Conservation (phyloP, 179 eudicot species). For the Sideroxylon spinosum region DNA sequence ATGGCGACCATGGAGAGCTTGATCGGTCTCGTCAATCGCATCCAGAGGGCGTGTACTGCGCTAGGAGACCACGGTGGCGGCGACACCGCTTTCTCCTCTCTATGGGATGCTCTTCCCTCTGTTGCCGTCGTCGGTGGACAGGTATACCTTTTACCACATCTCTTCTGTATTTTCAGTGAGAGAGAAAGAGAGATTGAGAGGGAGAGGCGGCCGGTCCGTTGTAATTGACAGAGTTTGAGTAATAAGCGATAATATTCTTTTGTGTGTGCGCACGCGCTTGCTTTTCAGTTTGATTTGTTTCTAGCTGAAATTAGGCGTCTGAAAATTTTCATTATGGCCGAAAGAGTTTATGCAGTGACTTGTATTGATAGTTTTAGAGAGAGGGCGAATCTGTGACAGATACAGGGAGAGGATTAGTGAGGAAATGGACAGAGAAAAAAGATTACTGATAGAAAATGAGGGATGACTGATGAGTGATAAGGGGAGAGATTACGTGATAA, state of each 20-base stretch:
- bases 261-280: too few relatives aligned
- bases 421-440: too few relatives aligned
- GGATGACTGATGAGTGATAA: too few relatives aligned
- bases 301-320: not conserved
- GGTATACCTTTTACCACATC: conserved; percentile 30
- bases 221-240: too few relatives aligned
- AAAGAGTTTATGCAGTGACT: not conserved
- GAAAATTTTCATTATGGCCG: not conserved
- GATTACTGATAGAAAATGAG: too few relatives aligned
- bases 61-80: conserved; percentile 91
- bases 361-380: too few relatives aligned
- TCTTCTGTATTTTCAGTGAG: not conserved
- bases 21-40: conserved; percentile 78
- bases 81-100: conserved; percentile 50
- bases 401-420: too few relatives aligned
- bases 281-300: not conserved
- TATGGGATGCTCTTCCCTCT: conserved; percentile 95
- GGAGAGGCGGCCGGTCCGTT: too few relatives aligned
- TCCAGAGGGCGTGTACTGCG: conserved; percentile 85
- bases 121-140: conserved; percentile 98
- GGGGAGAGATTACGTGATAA: too few relatives aligned
- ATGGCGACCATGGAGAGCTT: conserved; percentile 89
- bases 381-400: too few relatives aligned
- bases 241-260: too few relatives aligned
- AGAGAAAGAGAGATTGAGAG: not conserved